Base-by-base conservation (phyloP, 805 yeast species). In the Lachancea thermotolerans region DNA sequence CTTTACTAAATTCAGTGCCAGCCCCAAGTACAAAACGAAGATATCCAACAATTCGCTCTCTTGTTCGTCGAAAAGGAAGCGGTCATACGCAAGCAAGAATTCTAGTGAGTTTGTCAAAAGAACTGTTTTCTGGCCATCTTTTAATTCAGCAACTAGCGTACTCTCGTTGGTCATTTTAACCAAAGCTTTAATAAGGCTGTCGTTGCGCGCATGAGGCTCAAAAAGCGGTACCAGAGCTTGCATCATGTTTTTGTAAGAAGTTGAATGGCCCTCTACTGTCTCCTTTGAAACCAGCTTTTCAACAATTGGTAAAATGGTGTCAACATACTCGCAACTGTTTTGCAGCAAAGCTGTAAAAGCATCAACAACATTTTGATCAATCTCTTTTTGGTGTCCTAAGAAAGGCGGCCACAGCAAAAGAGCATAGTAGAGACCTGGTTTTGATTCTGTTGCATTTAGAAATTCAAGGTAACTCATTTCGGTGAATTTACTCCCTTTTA, bases 401-500 rank as follows among this genome's bases (percentile, higher is more conserved):
- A 36, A 14, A 12, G 11, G 32, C 30, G 33, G 21, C 46, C 51
- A 43, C 7, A 57, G 33, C 32, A 35, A 33, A 3, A 54, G 37
- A 1, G 55, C 45, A 34, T 50, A 52, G 10, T 43, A 33, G 8
- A 51, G 32, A 1, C 56, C 55, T 5, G 51, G 18, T 14, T 39
- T 47, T 2, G 42, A 10, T 4, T 36, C 34, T 2, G 53, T 53
- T 2, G 18, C 39, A 8, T 42, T 40, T 6, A 57, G 34, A 38
- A 60, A 58, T 31, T 60, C 64, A 2, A 27, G 35, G 36, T 49
- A 59, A 44, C 49, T 56, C 30, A 53, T 16, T 35, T 52, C 50
- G 6, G 50, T 37, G 12, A 59, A 41, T 38, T 53, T 53, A 27
- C 49, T 52, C 9, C 36, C 42, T n/a, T 25, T 21, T 4, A 27